Evolutionary conservation across 1,139 yeast genomes (phyloP).

Genomic region (Lodderomyces metapsilosis): DNA sequence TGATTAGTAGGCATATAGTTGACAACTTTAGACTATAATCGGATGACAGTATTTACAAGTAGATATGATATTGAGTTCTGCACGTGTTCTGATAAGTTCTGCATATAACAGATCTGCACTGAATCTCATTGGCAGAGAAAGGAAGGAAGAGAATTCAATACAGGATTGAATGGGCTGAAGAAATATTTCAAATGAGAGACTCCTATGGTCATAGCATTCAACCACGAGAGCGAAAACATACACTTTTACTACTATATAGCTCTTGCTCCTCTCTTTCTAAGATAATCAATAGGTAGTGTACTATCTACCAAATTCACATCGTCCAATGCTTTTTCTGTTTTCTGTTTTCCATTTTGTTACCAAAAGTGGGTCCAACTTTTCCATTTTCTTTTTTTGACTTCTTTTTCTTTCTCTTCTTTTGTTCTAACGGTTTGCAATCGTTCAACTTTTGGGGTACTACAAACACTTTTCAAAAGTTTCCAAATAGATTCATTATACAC

Average conservation of each 20-base stretch:
- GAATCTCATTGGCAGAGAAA: not conserved
- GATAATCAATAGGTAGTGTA: too few relatives aligned
- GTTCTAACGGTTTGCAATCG: constrained; percentile 14
- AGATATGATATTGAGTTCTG: too few relatives aligned
- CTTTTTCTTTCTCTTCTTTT: constrained; percentile 4
- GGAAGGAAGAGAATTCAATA: not conserved
- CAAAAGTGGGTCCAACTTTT: not conserved
- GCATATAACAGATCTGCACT: not conserved
- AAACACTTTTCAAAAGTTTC: not conserved
- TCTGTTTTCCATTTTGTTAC: too few relatives aligned
- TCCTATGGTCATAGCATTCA: too few relatives aligned
- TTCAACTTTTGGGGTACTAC: constrained; percentile 10
- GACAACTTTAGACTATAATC: not conserved
- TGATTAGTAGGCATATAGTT: not conserved
- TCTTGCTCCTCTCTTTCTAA: too few relatives aligned
- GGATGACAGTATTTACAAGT: not conserved
- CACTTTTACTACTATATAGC: too few relatives aligned
- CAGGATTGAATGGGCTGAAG: too few relatives aligned
- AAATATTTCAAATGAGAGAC: too few relatives aligned
- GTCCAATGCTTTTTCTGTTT: too few relatives aligned
- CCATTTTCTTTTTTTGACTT: constrained; percentile 5
- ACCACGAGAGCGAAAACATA: too few relatives aligned
- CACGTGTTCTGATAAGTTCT: not conserved
- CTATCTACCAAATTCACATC: too few relatives aligned
- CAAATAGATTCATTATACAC: not conserved